Evolutionary conservation across 495 filamentous ascomycete species (phyloP).

Genomic region (Penicillium coffeae): DNA sequence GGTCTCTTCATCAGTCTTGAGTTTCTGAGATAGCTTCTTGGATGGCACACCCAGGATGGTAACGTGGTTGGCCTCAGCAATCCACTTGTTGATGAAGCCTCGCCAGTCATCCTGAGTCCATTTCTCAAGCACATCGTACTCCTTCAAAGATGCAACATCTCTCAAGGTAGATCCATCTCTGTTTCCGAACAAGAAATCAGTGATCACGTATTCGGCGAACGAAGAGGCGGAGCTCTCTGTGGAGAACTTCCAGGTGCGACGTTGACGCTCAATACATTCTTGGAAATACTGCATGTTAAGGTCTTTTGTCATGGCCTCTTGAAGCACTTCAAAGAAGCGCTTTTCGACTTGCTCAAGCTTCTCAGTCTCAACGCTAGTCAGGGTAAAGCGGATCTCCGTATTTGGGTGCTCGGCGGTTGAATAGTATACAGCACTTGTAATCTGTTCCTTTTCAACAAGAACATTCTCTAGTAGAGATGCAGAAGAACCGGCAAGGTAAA

Average conservation of each 20-base stretch:
- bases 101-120: conserved; percentile 87
- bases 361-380: conserved; percentile 81
- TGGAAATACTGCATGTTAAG: conserved; percentile 85
- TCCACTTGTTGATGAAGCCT: conserved; percentile 73
- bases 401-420: conserved; percentile 73
- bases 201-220: conserved; percentile 77
- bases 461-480: conserved; percentile 87
- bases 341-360: conserved; percentile 79
- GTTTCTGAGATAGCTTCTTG: conserved; percentile 59
- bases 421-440: conserved; percentile 78
- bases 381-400: conserved; percentile 74
- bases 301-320: conserved; percentile 70
- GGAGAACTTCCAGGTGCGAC: conserved; percentile 71
- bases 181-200: conserved; percentile 86
- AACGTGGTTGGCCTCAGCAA: conserved; percentile 79
- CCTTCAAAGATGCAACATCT: conserved; percentile 60
- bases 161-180: conserved; percentile 77
- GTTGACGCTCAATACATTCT: conserved; percentile 77
- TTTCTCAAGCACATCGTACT: conserved; percentile 70
- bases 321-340: conserved; percentile 77
- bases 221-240: conserved; percentile 71
- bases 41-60: conserved; percentile 87
- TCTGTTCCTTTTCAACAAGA: conserved; percentile 88
- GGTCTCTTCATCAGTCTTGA: conserved; percentile 66
- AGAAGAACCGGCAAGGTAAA: conserved; percentile 87